Evolutionary conservation across 805 yeast genomes (phyloP).

Genomic region (Starmera pachycereana): DNA sequence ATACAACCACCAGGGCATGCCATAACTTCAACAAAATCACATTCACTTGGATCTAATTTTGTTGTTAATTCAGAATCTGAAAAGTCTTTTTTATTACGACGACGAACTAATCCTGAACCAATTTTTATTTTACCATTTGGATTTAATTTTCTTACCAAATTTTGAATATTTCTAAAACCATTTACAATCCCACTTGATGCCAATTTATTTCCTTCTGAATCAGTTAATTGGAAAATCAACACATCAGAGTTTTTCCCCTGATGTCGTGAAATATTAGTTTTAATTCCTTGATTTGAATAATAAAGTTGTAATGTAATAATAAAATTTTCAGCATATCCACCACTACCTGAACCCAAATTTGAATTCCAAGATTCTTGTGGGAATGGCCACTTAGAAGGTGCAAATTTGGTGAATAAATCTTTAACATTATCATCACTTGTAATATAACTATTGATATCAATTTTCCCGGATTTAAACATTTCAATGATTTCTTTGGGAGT

Average conservation of each 20-base stretch:
- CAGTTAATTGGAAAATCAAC: slow-evolving; percentile 51
- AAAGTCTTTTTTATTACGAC: slow-evolving; percentile 7
- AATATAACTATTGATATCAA: slow-evolving; percentile 24
- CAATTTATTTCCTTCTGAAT: slow-evolving; percentile 27
- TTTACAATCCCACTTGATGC: slow-evolving; percentile 61
- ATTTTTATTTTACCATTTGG: slow-evolving; percentile 16
- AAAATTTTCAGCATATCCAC: slow-evolving; percentile 79
- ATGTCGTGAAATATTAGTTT: slow-evolving; percentile 26
- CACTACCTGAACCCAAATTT: slow-evolving; percentile 74
- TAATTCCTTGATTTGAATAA: slow-evolving; percentile 10
- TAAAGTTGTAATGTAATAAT: slow-evolving; percentile 29
- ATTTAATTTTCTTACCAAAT: slow-evolving; percentile 68
- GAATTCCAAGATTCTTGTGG: slow-evolving; percentile 56
- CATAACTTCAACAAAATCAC: slow-evolving; percentile 89
- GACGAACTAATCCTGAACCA: slow-evolving; percentile 14
- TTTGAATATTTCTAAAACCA: slow-evolving; percentile 92
- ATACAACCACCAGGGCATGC: slow-evolving; percentile 98
- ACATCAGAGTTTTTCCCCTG: slow-evolving; percentile 67
- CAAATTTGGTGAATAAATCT: slow-evolving; percentile 21
- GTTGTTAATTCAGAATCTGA: slow-evolving; percentile 46
- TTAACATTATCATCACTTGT: slow-evolving; percentile 10
- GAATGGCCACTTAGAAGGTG: slow-evolving; percentile 58
- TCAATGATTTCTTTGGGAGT: slow-evolving; percentile 84
- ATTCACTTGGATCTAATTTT: slow-evolving; percentile 48
- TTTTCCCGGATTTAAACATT: slow-evolving; percentile 45